Conservation (phyloP, 306 rosid genomes). For the Cucurbita pepo region DNA sequence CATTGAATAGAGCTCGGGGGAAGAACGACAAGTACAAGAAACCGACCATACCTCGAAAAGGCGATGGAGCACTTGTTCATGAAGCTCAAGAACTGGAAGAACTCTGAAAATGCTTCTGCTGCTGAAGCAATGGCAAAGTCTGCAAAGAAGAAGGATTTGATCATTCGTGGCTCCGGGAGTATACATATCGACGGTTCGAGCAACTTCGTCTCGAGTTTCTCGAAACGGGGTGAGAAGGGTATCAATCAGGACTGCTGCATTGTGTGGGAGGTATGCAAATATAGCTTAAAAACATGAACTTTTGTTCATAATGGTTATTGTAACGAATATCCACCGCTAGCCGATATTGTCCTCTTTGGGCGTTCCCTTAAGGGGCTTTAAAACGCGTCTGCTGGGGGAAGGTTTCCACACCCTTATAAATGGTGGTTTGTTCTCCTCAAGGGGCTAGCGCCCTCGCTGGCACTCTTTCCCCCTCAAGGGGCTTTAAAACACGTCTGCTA, state of each 20-base stretch:
- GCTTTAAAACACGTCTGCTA: too few species aligned
- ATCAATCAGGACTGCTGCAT: slow-evolving; percentile 85
- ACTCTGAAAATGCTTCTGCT: slow-evolving; percentile 17
- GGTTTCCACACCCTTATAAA: too few species aligned
- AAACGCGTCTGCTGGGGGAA: too few species aligned
- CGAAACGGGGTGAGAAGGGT: slow-evolving; percentile 78
- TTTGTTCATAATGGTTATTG: neutral
- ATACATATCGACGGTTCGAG: slow-evolving; percentile 43
- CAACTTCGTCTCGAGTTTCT: slow-evolving; percentile 62
- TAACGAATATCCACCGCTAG: too few species aligned
- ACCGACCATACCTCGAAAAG: slow-evolving; percentile 1
- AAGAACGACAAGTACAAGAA: neutral
- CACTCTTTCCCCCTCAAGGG: too few species aligned
- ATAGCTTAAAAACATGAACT: neutral
- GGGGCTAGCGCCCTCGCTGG: too few species aligned
- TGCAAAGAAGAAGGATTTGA: slow-evolving; percentile 62
- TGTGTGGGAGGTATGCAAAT: slow-evolving; percentile 81
- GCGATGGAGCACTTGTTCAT: slow-evolving; percentile 60
- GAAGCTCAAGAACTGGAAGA: slow-evolving; percentile 33
- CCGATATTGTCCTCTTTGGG: too few species aligned
- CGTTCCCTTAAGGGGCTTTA: too few species aligned
- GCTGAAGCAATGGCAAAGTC: slow-evolving; percentile 66
- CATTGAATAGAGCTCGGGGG: neutral
- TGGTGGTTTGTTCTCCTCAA: too few species aligned
- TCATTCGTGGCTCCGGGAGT: slow-evolving; percentile 40